Base-by-base conservation (phyloP, 139 green algal genomes). In the Nannochloris sp. region DNA sequence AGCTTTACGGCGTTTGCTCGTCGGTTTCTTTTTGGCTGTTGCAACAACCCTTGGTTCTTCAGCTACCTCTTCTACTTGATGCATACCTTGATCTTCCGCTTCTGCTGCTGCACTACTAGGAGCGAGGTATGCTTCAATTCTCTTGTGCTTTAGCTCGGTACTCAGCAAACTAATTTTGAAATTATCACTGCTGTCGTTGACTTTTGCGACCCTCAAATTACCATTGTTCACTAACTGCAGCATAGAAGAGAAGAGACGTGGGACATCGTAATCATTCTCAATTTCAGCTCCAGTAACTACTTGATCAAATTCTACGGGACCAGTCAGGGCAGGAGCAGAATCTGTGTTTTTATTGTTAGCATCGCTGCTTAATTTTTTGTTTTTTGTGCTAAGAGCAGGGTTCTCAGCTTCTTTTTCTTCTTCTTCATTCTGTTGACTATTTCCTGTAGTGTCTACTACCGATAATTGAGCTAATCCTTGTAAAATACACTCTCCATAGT, bases 191-290 rank as follows among this genome's bases (percentile, higher is more conserved):
- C 2, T 23, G 30, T 9, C 27, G 4, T 29, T 45, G 13, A 32
- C 29, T 37, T 60, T 60, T 37, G 19, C 36, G 62, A 81, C 61
- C 31, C 48, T 33, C 3, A 81, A 46, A 25, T 81, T 81, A 55
- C 74, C 74, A 25, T 72, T 74, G 53, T 81, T 81, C 25, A 73
- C 44, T 8, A 82, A 60, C 71, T 82, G 75, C 45, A 82, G 61
- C 57, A 76, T 51, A 7, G 75, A 74, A 2, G 64, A 68, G 58
- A 82, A 82, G 14, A 58, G 48, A 29, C 74, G 70, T 4, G 48
- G 55, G 30, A 74, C 65, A 32, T 77, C 53, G 37, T 30, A 64
- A n/a, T 53, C 25, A 29, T 10, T 34, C 35, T 14, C 54, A 23
- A 15, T 34, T 42, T 6, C 9, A 6, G 33, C 24, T 23, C 57